Conservation (phyloP, 768 basidiomycete species). For the Mycena olivaceomarginata region DNA sequence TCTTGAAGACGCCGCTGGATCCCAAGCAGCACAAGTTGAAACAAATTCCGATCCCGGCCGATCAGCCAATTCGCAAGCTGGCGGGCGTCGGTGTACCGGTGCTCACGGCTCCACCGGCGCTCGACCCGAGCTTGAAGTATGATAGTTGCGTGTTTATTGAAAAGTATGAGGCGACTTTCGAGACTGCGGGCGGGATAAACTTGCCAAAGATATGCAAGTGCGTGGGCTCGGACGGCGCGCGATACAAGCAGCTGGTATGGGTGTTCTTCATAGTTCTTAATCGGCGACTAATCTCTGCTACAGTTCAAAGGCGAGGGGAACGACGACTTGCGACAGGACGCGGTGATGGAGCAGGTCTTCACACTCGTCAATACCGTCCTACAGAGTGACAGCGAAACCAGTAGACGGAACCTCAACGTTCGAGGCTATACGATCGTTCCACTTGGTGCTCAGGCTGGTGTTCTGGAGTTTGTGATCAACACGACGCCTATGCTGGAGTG, state of each 20-base stretch:
- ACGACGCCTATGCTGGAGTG: constrained; percentile 80
- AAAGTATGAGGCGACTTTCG: constrained; percentile 75
- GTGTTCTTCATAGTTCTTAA: neutral
- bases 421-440: constrained; percentile 95
- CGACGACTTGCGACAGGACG: constrained; percentile 97
- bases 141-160: constrained; percentile 81
- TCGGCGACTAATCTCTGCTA: neutral
- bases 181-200: constrained; percentile 86
- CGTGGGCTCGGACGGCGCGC: constrained; percentile 76
- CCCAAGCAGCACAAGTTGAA: constrained; percentile 46
- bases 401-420: constrained; percentile 81
- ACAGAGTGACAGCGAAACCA: constrained; percentile 82
- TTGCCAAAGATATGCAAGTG: constrained; percentile 89
- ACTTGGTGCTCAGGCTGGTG: constrained; percentile 84
- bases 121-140: constrained; percentile 85
- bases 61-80: constrained; percentile 68
- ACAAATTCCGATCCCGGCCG: constrained; percentile 65
- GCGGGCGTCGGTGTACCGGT: constrained; percentile 84
- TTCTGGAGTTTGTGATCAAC: constrained; percentile 93
- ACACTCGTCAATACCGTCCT: constrained; percentile 90
- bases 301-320: constrained; percentile 95
- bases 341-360: constrained; percentile 99
- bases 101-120: constrained; percentile 80
- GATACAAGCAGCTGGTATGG: constrained; percentile 89
- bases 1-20: constrained; percentile 59